phyloP scores from a whole-genome alignment of 2,329 filamentous ascomycete genomes.

The Elsinoe necatrix region DNA sequence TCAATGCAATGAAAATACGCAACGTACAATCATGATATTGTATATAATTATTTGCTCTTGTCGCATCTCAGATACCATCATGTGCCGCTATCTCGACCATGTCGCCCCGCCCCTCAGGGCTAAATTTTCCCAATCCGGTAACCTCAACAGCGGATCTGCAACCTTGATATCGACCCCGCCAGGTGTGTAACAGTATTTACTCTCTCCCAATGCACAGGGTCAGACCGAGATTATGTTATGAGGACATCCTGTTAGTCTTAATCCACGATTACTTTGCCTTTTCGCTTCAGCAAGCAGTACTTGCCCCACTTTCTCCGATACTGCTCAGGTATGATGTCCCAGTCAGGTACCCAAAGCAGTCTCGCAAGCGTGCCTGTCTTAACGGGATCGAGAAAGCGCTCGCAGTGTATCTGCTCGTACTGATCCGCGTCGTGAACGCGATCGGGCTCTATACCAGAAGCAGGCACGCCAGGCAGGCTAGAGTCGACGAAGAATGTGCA shows the following conservation, averaged over 20 bases:
- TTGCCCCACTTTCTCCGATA: constrained; percentile 73
- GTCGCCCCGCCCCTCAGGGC: not conserved
- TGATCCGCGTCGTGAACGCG: constrained; percentile 64
- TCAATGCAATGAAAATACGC: too few relatives aligned
- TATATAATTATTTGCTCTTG: not conserved
- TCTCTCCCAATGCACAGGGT: not conserved
- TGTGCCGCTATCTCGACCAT: constrained; percentile 5
- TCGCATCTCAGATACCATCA: not conserved
- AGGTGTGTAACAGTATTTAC: not conserved
- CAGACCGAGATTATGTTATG: not conserved
- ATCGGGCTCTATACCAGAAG: constrained; percentile 67
- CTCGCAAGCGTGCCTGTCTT: constrained; percentile 66
- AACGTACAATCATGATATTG: not conserved
- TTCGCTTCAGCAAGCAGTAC: constrained; percentile 63
- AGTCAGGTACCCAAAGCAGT: constrained; percentile 72
- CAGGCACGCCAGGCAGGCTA: constrained; percentile 53
- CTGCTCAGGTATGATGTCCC: constrained; percentile 57
- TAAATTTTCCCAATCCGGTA: constrained; percentile 14
- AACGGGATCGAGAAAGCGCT: constrained; percentile 70
- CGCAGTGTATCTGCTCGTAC: constrained; percentile 72
- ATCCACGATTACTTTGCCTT: not conserved
- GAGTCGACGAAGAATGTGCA: constrained; percentile 87
- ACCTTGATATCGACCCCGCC: constrained; percentile 12
- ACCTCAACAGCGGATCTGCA: not conserved
- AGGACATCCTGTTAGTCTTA: not conserved